These are phyloP conservation scores for Salicornia ramosissima DNA, from an alignment of 148 eudicot genomes.

Conservation along the genomic window DNA sequence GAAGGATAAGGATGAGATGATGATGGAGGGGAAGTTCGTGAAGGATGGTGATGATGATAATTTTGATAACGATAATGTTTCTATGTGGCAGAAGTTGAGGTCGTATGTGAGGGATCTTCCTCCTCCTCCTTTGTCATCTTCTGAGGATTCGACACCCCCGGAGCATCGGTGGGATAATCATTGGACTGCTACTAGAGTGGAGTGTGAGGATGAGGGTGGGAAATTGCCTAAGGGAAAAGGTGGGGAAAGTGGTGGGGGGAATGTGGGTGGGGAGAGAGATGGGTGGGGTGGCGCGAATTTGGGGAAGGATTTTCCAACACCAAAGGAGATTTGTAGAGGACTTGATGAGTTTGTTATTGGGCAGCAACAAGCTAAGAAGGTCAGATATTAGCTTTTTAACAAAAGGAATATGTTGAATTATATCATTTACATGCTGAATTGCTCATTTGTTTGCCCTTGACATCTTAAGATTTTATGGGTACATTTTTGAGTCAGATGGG, in stretches of 20 bases:
- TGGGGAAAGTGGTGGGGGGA: constrained; percentile 18
- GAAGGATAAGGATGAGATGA: constrained; percentile 18
- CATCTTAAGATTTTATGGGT: no score
- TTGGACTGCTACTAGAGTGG: constrained; percentile 27
- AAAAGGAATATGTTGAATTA: no score
- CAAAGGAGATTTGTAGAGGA: constrained; percentile 65
- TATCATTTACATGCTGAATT: no score
- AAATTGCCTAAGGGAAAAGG: constrained; percentile 22
- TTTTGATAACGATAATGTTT: constrained; percentile 29
- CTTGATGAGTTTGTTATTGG: constrained; percentile 85
- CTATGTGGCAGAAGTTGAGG: constrained; percentile 87
- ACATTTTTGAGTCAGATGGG: no score
- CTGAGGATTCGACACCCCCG: constrained; percentile 4
- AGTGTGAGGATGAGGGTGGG: constrained; percentile 18
- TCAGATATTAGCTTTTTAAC: constrained; percentile 24
- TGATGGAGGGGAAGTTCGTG: constrained; percentile 30
- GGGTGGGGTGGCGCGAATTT: constrained; percentile 47
- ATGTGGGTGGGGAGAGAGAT: constrained; percentile 18
- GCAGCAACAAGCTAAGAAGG: constrained; percentile 83
- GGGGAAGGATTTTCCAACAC: constrained; percentile 70
- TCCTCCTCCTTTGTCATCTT: constrained; percentile 2
- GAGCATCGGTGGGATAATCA: constrained; percentile 16
- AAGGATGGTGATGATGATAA: constrained; percentile 26
- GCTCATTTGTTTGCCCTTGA: no score
- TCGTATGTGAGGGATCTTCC: constrained; percentile 48